Evolutionary conservation across 164 flowering plant genomes (phyloP).

Genomic region (Stephania cephalantha): DNA sequence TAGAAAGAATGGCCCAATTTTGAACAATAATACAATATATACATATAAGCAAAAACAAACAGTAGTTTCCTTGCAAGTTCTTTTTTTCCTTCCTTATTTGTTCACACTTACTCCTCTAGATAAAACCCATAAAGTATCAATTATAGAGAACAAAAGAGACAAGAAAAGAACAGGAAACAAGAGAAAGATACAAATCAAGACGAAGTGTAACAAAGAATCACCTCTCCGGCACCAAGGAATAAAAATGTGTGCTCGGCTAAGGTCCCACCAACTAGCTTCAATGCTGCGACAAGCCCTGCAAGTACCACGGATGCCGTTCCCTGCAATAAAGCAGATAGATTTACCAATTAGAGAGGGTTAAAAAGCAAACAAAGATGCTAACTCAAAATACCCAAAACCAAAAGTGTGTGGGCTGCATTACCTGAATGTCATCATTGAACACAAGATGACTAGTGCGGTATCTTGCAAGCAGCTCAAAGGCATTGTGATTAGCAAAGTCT

Average conservation of each 20-base stretch:
- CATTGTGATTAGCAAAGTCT: slow-evolving; percentile 90
- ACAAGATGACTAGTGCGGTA: slow-evolving; percentile 74
- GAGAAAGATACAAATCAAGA: background rate
- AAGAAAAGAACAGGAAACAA: background rate
- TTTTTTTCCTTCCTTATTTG: background rate
- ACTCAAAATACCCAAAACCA: background rate
- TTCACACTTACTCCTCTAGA: background rate
- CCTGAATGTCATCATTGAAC: slow-evolving; percentile 94
- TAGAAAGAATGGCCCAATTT: background rate
- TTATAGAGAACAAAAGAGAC: background rate
- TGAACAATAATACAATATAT: too few species aligned
- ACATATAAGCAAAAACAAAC: too few species aligned
- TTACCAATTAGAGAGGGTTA: background rate
- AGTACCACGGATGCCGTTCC: slow-evolving; percentile 90
- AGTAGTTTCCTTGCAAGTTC: too few species aligned
- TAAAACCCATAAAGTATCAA: background rate
- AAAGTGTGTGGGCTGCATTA: slow-evolving; percentile 14
- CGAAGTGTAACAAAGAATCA: slow-evolving; percentile 15
- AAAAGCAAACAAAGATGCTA: background rate
- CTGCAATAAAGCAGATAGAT: slow-evolving; percentile 27
- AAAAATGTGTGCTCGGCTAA: slow-evolving; percentile 76
- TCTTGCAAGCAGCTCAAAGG: slow-evolving; percentile 64
- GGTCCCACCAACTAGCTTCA: slow-evolving; percentile 57
- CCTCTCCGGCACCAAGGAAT: slow-evolving; percentile 95
- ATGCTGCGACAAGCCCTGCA: slow-evolving; percentile 63